Base-by-base conservation (phyloP, 495 filamentous ascomycete species). In the Pyrenopolyporus hunteri region DNA sequence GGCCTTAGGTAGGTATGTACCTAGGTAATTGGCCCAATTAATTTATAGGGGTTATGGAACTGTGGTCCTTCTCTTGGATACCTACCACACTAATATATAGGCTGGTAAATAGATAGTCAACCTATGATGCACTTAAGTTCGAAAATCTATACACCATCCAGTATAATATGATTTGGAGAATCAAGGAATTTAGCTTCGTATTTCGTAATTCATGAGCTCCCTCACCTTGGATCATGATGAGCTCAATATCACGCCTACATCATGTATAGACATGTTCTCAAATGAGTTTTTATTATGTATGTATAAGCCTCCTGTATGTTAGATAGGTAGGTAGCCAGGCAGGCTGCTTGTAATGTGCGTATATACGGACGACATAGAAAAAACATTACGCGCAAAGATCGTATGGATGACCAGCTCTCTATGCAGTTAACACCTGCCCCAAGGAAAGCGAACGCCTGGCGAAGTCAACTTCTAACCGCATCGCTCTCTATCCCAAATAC, bases 361-460 rank as follows among this genome's bases (percentile, higher is more conserved):
- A 64, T 60, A 40, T 66, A 60, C 56, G 50, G n/a, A 32, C 37
- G 44, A 66, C 63, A 60, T 60, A 60, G 51, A 46, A 63, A 60
- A 65, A 47, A 60, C 63, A 66, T 60, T 66, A 64, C 49, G 29
- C 23, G 51, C 57, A 66, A 60, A 60, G 63, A 66, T 60, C 63
- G 63, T 57, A 52, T 60, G 50, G 62, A 60, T 60, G 56, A 29
- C 63, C 57, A 57, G 63, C 51, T 55, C 62, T 60, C 31, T 60
- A 60, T 60, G 44, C 51, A 56, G 35, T 52, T 42, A 23, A 40
- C 48, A 8, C 49, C 42, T 42, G 14, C 45, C 45, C 52, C 31
- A 57, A 59, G 31, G 25, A 46, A 60, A 57, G 29, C 31, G 55
- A 63, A 52, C 56, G 50, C 62, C 51, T 51, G 50, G 32, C 32